Evolutionary conservation across 371 early-diverging fungal species (phyloP).

Genomic region (Dichotomocladium elegans): DNA sequence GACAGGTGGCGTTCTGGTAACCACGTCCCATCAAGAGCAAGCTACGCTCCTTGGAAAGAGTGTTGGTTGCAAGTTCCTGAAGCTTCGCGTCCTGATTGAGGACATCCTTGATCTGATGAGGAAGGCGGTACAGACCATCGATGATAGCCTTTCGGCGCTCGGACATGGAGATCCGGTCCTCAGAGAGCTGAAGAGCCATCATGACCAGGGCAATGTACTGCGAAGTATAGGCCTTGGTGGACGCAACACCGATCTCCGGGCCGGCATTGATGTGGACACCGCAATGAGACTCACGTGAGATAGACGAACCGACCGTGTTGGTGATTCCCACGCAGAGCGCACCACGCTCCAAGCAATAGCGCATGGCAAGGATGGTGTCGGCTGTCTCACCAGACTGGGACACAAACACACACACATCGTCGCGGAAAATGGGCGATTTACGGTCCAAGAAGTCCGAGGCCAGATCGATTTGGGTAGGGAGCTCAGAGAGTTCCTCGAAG

Average conservation of each 20-base stretch:
- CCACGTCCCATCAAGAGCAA: slow-evolving; percentile 97
- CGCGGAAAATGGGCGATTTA: slow-evolving; percentile 92
- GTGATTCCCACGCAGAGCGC: slow-evolving; percentile 97
- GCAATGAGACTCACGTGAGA: slow-evolving; percentile 97
- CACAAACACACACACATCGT: slow-evolving; percentile 97
- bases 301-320: slow-evolving; percentile 95
- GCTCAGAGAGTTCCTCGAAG: slow-evolving; percentile 97
- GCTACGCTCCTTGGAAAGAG: slow-evolving; percentile 76
- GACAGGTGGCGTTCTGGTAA: slow-evolving; percentile 95
- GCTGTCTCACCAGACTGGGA: slow-evolving; percentile 99
- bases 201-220: slow-evolving; percentile 96
- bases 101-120: slow-evolving; percentile 87
- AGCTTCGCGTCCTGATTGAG: slow-evolving; percentile 79
- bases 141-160: slow-evolving; percentile 91
- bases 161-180: slow-evolving; percentile 83
- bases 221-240: slow-evolving; percentile 98
- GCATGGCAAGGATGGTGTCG: slow-evolving; percentile 95
- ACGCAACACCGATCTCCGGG: slow-evolving; percentile 98
- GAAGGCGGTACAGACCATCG: slow-evolving; percentile 85
- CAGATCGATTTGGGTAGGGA: slow-evolving; percentile 89
- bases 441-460: slow-evolving; percentile 97
- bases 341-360: slow-evolving; percentile 95
- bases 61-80: slow-evolving; percentile 72
- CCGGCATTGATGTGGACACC: slow-evolving; percentile 99
- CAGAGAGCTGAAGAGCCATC: slow-evolving; percentile 94